Evolutionary conservation across 2,329 filamentous ascomycete species (phyloP), one percentile per base, ranked within the genome.

Genomic region (Exophiala xenobiotica): DNA sequence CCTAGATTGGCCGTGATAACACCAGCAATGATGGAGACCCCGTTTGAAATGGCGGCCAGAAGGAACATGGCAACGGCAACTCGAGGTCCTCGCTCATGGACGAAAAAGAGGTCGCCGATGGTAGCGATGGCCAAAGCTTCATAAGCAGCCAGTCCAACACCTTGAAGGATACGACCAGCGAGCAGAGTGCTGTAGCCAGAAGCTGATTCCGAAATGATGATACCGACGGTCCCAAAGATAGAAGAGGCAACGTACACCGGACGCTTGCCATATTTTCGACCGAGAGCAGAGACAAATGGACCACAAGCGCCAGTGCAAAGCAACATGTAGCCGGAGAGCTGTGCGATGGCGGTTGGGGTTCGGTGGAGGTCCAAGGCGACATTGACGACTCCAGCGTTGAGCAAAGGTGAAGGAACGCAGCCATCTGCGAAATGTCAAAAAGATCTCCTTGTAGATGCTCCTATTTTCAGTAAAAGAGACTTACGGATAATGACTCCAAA

Each of bases 101-200:
- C 64, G 59, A 68, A 70, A 58, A 68, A 70, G 57, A 71, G 63
- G 52, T 71, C 68, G 51, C 69, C 68, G 46, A 74, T 69, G 56
- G 67, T 71, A 63, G 71, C 70, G 14, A 74, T 63, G 2, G 68
- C 70, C 23, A 67, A 66, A 1, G 64, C 67, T 57, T 74, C 69
- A 1, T 68, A 65, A 2, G 69, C 69, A 4, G 65, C 71, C 3
- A 65, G 67, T 53, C 72, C 72, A 59, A 74, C 69, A 4, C 71
- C 73, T 41, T 74, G 73, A 3, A 75, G 58, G 22, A 73, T 69
- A 1, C 73, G 66, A 1, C 68, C 67, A 12, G 70, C 70, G 58
- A 72, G 65, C 53, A 70, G 73, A 0, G 62, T 63, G 14, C 67
- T 60, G 48, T 71, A 73, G 1, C 53, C 63, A 2, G 57, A 59